These are phyloP conservation scores for Trichoderma gracile DNA, from an alignment of 2,329 filamentous ascomycete genomes.

Conservation along the genomic window DNA sequence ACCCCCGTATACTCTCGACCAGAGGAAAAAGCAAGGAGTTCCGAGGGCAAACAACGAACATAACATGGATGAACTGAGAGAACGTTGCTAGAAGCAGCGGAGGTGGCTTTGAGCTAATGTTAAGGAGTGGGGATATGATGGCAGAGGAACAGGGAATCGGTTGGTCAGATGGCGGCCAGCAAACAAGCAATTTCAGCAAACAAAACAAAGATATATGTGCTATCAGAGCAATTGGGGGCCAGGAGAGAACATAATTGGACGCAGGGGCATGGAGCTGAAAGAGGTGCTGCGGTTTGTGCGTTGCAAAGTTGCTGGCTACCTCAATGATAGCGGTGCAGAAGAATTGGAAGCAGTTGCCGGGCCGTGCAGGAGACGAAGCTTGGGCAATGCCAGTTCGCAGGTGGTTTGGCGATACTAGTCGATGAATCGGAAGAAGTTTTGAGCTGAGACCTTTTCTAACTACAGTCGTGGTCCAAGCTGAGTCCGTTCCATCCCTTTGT, in stretches of 20 bases:
- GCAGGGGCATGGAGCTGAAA: no score
- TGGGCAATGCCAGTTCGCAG: no score
- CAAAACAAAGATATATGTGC: background rate
- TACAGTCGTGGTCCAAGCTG: no score
- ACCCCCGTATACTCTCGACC: background rate
- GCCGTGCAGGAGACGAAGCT: no score
- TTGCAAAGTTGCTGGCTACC: no score
- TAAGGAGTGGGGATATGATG: background rate
- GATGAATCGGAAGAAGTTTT: no score
- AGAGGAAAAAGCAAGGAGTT: background rate
- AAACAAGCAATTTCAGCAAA: slow-evolving; percentile 11
- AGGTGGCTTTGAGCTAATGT: slow-evolving; percentile 16
- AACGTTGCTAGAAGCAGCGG: background rate
- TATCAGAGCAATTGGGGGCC: background rate
- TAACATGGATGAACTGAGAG: background rate
- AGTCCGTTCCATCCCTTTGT: no score
- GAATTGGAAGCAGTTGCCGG: no score
- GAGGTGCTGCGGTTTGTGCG: no score
- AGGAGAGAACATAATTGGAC: background rate
- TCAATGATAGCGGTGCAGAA: no score
- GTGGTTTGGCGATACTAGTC: no score
- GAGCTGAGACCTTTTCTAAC: no score
- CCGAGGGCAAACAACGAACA: slow-evolving; percentile 4
- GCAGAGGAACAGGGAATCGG: background rate
- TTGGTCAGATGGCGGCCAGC: slow-evolving; percentile 1